Base-by-base conservation (phyloP, 2,329 filamentous ascomycete genomes). In the Blastomyces parvus region DNA sequence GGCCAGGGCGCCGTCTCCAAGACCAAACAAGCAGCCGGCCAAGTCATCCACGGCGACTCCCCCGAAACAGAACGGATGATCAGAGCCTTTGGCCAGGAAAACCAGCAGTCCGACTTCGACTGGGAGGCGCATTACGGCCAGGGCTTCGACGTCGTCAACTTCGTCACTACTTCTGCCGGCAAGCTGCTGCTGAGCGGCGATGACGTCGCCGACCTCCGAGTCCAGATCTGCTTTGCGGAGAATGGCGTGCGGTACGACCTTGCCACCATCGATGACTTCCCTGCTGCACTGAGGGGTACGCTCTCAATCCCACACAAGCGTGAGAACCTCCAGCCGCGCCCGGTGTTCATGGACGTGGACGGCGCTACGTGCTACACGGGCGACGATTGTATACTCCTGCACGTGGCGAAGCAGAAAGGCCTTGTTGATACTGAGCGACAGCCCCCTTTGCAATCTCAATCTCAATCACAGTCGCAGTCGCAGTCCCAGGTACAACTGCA, bases 1-100 rank as follows among this genome's bases (percentile, higher is more conserved):
- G 94, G 94, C 17, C 92, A 97, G 75, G 94, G 94, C 2, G 93
- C 92, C 0, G 85, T 83, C 0, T 79, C 79, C 7, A 96, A 96
- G 77, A 80, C 78, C 0, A 80, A 80, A 30, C 80, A 80, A 0
- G 76, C 79, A 0, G 91, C 91, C 0, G 77, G 78, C 0, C 69
- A 78, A 0, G 86, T 95, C 13, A 74, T 91, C 62, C 90, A 90
- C 66, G 90, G 88, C 0, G 83, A 90, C 67, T 81, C 82, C 0
- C 75, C 79, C 3, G 84, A 89, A 70, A 86, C 87, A 0, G 76
- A 79, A 65, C 70, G 70, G 30, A 84, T 99, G 79, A 81, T 97
- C 52, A 81, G 80, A 62, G 90, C 89, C 0, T 97, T 99, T 76
- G 89, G 91, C 0, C 81, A 81, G 19, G 94, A 99, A 78, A 99